phyloP scores from a whole-genome alignment of 1,139 yeast genomes.

The Scheffersomyces parashehatae region DNA sequence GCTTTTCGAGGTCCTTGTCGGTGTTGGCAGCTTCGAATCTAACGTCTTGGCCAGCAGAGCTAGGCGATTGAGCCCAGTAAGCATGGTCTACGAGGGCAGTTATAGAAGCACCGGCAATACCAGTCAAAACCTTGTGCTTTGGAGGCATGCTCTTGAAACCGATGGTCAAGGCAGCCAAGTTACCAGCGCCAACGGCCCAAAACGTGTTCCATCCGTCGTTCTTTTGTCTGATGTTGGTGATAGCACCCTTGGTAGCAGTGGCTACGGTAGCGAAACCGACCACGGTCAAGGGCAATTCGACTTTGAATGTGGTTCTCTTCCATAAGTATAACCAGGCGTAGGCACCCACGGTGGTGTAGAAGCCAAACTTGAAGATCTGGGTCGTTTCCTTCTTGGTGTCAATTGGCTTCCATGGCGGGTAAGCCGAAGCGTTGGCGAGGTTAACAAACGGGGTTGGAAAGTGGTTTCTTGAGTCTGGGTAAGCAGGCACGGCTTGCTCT shows the following conservation, averaged over 20 bases:
- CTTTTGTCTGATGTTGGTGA: constrained; percentile 48
- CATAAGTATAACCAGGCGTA: constrained; percentile 51
- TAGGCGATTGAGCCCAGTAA: constrained; percentile 45
- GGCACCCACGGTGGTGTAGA: constrained; percentile 49
- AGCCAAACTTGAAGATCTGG: constrained; percentile 41
- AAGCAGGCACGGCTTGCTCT: constrained; percentile 13
- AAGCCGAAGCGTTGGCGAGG: constrained; percentile 39
- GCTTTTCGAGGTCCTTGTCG: constrained; percentile 44
- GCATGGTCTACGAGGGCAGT: constrained; percentile 44
- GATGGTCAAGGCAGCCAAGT: constrained; percentile 40
- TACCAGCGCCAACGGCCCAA: constrained; percentile 47
- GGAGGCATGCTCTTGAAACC: constrained; percentile 45
- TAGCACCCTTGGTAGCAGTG: constrained; percentile 40
- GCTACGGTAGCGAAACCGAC: constrained; percentile 47
- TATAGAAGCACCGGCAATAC: constrained; percentile 41
- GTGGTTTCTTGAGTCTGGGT: constrained; percentile 43
- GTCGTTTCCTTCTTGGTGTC: constrained; percentile 45
- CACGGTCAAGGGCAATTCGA: constrained; percentile 41
- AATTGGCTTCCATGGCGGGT: constrained; percentile 47
- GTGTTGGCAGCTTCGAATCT: constrained; percentile 38
- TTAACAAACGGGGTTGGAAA: constrained; percentile 47
- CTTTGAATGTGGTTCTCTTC: constrained; percentile 49
- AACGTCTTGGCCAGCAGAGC: constrained; percentile 41
- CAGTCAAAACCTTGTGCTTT: constrained; percentile 45
- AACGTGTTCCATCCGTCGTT: constrained; percentile 53